Conservation (phyloP, 805 yeast genomes). For the Soucietia sequanensis region DNA sequence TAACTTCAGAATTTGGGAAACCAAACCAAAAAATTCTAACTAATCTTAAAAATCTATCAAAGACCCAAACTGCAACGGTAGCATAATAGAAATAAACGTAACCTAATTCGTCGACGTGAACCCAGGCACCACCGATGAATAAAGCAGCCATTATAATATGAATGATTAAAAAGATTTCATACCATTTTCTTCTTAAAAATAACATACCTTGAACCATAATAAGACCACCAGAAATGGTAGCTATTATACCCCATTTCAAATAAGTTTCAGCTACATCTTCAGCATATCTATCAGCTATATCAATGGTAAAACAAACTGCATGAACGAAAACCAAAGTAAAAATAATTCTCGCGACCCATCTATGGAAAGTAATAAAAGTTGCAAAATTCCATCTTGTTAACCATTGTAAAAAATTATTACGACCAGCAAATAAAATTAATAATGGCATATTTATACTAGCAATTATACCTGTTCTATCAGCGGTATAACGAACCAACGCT, state of each 20-base stretch:
- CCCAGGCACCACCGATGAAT: constrained; percentile 47
- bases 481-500: constrained; percentile 33
- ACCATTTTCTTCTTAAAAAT: constrained; percentile 33
- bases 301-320: constrained; percentile 25
- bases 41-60: constrained; percentile 32
- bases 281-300: constrained; percentile 8
- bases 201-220: constrained; percentile 32
- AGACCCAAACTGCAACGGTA: constrained; percentile 33
- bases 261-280: constrained; percentile 18
- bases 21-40: constrained; percentile 32
- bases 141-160: constrained; percentile 38
- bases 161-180: constrained; percentile 32
- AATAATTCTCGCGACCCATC: constrained; percentile 41
- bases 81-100: constrained; percentile 31
- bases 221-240: constrained; percentile 33
- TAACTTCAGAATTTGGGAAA: constrained; percentile 29
- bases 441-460: constrained; percentile 48
- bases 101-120: constrained; percentile 36
- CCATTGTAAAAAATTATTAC: constrained; percentile 62
- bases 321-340: constrained; percentile 31
- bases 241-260: constrained; percentile 34
- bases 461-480: constrained; percentile 55
- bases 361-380: constrained; percentile 42
- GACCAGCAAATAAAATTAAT: constrained; percentile 55
- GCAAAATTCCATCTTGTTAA: constrained; percentile 55